Base-by-base conservation (phyloP, 2,329 filamentous ascomycete species). In the Epichloe typhina region DNA sequence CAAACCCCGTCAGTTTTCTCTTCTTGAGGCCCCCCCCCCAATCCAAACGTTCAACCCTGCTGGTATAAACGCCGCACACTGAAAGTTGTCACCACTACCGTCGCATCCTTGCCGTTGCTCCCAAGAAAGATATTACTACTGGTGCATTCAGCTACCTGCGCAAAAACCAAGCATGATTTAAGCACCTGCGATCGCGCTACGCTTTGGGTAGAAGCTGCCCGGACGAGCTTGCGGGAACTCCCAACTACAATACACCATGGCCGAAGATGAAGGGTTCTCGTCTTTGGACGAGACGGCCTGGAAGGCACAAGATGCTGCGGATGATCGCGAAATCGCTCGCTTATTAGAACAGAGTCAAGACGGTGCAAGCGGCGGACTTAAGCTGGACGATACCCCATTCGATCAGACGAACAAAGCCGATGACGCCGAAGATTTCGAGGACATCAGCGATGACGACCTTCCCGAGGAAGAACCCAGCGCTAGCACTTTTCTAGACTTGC, bases 361-460 rank as follows among this genome's bases (percentile, higher is more conserved):
- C 51, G 66, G 65, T 35, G 61, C 59, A 12, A 66, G 60, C 19
- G 61, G 70, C 12, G 66, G 66, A 8, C 61, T 72, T 4, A 67
- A 70, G 47, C 62, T 80, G 52, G 68, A 74, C 53, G 66, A 67
- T 45, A 64, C 60, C 12, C 66, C 73, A 23, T 77, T 83, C 55
- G 81, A 83, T 56, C 74, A 81, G 56, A 73, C 74, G 6, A 85
- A 88, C 65, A 98, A 98, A 67, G 91, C 89, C 50, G 89, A 89
- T 53, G 87, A 97, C 68, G 93, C 93, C 40, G 71, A 93, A 55
- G 93, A 98, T 63, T 98, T 76, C 59, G 88, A 87, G 63, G 88
- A 95, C 62, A 90, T 97, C 55, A 85, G 85, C 57, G 91, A 97
- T 64, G 89, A 94, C 62, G 90, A 96, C 55, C 75, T 95, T 7